These are phyloP conservation scores for Sphagnum tenellum DNA, from an alignment of 225 moss, liverwort and hornwort genomes.

Conservation along the genomic window DNA sequence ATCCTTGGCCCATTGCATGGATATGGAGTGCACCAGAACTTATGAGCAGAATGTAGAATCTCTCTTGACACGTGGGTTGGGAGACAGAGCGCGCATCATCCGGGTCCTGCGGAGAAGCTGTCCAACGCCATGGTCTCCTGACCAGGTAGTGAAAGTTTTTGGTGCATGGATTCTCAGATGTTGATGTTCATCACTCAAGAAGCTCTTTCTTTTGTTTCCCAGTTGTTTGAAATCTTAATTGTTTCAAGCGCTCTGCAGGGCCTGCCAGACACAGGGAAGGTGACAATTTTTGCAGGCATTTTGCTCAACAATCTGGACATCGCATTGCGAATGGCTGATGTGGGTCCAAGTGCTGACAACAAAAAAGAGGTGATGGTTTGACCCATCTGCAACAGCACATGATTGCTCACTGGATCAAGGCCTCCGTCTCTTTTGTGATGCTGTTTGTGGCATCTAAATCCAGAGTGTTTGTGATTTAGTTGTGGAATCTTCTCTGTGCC, in stretches of 20 bases:
- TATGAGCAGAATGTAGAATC: slow-evolving; percentile 58
- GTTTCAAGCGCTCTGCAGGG: slow-evolving; percentile 14
- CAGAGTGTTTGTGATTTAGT: too few relatives aligned
- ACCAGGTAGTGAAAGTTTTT: slow-evolving; percentile 4
- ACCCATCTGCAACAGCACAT: too few relatives aligned
- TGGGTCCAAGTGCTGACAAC: slow-evolving; percentile 86
- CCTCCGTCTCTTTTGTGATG: too few relatives aligned
- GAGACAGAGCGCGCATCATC: slow-evolving; percentile 62
- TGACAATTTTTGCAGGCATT: slow-evolving; percentile 55
- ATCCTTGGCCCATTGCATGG: slow-evolving; percentile 16
- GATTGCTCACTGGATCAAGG: too few relatives aligned
- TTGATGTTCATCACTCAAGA: too few relatives aligned
- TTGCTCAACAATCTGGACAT: slow-evolving; percentile 45
- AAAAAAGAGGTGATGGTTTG: slow-evolving; percentile 54
- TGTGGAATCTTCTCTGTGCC: not conserved
- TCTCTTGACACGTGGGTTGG: slow-evolving; percentile 41
- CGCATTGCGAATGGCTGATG: slow-evolving; percentile 83
- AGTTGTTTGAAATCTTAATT: too few relatives aligned
- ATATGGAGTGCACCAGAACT: slow-evolving; percentile 50
- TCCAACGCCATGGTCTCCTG: slow-evolving; percentile 39
- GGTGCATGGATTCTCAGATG: too few relatives aligned
- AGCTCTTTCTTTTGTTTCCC: too few relatives aligned
- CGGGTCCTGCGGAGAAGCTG: slow-evolving; percentile 55
- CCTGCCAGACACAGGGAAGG: slow-evolving; percentile 24
- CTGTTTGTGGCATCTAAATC: too few relatives aligned